A percentile compares a stretch with the other conserved stretches of the same genome.
These are phyloP conservation scores for Candida boleticola DNA, from an alignment of 805 yeast genomes.

Conservation along the genomic window DNA sequence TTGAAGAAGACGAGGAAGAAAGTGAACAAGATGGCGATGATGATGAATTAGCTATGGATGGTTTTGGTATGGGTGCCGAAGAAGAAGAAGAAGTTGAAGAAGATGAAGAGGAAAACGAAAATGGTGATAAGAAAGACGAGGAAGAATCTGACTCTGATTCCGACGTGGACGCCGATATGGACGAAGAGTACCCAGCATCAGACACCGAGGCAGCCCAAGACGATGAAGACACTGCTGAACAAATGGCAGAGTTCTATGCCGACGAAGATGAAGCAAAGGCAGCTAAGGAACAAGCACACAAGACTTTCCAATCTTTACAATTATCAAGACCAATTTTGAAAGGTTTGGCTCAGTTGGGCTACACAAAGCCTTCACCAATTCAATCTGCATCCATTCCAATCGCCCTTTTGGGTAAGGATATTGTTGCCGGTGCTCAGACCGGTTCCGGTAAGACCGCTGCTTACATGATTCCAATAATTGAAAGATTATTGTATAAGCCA, in stretches of 20 bases:
- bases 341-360: constrained; percentile 78
- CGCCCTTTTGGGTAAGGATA: constrained; percentile 89
- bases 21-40: constrained; percentile 32
- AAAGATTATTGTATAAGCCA: constrained; percentile 87
- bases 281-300: constrained; percentile 52
- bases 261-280: constrained; percentile 46
- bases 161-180: constrained; percentile 26
- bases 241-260: constrained; percentile 76
- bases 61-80: constrained; percentile 47
- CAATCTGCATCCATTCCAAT: constrained; percentile 93
- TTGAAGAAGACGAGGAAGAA: constrained; percentile 29
- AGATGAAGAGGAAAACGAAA: constrained; percentile 25
- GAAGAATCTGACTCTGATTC: constrained; percentile 38
- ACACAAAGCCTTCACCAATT: constrained; percentile 87
- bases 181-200: constrained; percentile 28
- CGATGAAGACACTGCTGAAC: constrained; percentile 73
- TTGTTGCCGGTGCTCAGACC: constrained; percentile 98
- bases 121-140: constrained; percentile 17
- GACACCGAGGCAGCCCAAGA: constrained; percentile 26
- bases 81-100: constrained; percentile 27
- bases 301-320: constrained; percentile 71
- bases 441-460: constrained; percentile 99
- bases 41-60: constrained; percentile 43
- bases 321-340: constrained; percentile 88
- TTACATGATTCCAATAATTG: constrained; percentile 92